Evolutionary conservation across 2,329 filamentous ascomycete species (phyloP), one percentile per base, ranked within the genome.

Genomic region (Ophiostoma ips): DNA sequence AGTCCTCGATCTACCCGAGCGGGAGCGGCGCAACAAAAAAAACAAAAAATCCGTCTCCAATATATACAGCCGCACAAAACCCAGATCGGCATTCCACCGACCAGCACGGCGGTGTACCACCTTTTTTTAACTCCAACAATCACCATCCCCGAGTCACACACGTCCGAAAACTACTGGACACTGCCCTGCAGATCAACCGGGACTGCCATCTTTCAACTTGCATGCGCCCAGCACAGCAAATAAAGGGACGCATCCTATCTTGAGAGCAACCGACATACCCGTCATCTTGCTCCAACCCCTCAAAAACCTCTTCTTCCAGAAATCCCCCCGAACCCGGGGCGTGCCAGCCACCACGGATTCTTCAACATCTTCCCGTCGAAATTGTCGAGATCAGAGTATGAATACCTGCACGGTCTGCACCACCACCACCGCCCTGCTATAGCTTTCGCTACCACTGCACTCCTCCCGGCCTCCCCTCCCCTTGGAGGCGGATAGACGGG

Each of bases 401-500:
- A n/a, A 41, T 19, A 13, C 18, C 37, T 18, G 19, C 33, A 28
- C 30, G 43, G 12, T 8, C 9, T 31, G n/a, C 31, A 21, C 12
- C 37, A 43, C 15, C 24, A 18, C 40, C 21, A 11, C 40, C 15
- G 33, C 38, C 1, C 24, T 33, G 19, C 16, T 37, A 11, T 38
- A 46, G 15, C 48, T 5, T 40, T 36, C 19, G 16, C 50, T 45
- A 60, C 57, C 53, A 56, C 48, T 49, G 43, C 55, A 53, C 47
- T 55, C 63, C 65, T 68, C 72, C 70, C 73, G 73, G 74, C 76
- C 75, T 73, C 71, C 69, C 68, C 73, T 76, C 73, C 75, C 71
- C 63, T 55, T 65, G 71, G 73, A 76, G 74, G 73, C 71, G 71
- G 74, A 71, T 75, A 74, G 64, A 74, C 74, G 72, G 69, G 73